phyloP scores from a whole-genome alignment of 768 basidiomycete species.

The Tremella yokohamensis region DNA sequence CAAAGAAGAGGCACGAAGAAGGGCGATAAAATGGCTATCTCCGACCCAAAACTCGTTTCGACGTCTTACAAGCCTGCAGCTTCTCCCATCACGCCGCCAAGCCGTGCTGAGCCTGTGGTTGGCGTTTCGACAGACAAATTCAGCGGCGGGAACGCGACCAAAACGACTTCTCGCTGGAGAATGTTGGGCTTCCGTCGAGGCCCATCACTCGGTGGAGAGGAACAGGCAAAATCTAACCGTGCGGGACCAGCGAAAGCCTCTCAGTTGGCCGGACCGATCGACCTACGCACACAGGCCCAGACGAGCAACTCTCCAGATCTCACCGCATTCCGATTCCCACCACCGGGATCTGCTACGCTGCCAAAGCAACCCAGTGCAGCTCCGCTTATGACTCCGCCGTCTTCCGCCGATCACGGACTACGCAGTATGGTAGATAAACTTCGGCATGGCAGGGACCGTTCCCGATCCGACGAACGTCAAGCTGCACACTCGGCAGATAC shows the following conservation, averaged over 20 bases:
- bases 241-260: background rate
- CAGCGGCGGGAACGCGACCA: slow-evolving; percentile 27
- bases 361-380: background rate
- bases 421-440: slow-evolving; percentile 20
- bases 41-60: slow-evolving; percentile 37
- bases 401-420: slow-evolving; percentile 9
- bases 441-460: slow-evolving; percentile 1
- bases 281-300: slow-evolving; percentile 10
- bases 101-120: slow-evolving; percentile 9
- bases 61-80: slow-evolving; percentile 30
- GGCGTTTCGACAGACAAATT: slow-evolving; percentile 26
- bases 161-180: slow-evolving; percentile 37
- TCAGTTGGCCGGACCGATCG: slow-evolving; percentile 25
- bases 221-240: slow-evolving; percentile 4
- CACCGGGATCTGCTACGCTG: background rate
- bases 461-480: background rate
- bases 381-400: slow-evolving; percentile 2
- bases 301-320: slow-evolving; percentile 17
- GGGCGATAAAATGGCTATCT: slow-evolving; percentile 33
- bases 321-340: slow-evolving; percentile 27
- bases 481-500: background rate
- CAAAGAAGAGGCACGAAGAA: slow-evolving; percentile 34
- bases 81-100: slow-evolving; percentile 18
- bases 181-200: slow-evolving; percentile 35
- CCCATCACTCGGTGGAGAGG: background rate